These are phyloP conservation scores for Colletotrichum sp. DNA, from an alignment of 2,329 filamentous ascomycete species.

Conservation along the genomic window DNA sequence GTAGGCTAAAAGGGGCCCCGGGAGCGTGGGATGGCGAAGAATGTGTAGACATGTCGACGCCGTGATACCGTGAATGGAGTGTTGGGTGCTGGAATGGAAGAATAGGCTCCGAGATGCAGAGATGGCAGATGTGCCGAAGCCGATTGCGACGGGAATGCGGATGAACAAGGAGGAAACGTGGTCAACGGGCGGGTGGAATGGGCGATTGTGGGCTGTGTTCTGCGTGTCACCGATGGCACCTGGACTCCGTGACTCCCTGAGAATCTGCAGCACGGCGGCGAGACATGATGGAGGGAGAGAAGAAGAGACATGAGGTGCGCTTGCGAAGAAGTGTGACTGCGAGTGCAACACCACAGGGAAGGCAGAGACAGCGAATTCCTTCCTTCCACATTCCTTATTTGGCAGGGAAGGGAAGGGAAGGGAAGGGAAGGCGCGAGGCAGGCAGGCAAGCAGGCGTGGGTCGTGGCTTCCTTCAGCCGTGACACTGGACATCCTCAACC, in stretches of 20 bases:
- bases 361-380: background rate
- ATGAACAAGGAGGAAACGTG: background rate
- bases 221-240: background rate
- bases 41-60: background rate
- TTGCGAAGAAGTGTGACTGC: background rate
- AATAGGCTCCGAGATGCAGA: background rate
- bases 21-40: background rate
- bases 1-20: background rate
- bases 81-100: background rate
- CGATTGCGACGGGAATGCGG: background rate
- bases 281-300: background rate
- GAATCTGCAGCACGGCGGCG: background rate
- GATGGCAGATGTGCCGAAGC: background rate
- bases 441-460: background rate
- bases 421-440: background rate
- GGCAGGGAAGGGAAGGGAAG: background rate
- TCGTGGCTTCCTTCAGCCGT: background rate
- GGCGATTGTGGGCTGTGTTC: background rate
- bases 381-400: background rate
- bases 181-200: background rate
- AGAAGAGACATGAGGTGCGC: background rate
- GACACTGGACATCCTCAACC: background rate
- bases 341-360: background rate
- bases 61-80: background rate
- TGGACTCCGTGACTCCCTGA: background rate